Conservation (phyloP, 305 asterid genomes). For the Salvia sclarea region DNA sequence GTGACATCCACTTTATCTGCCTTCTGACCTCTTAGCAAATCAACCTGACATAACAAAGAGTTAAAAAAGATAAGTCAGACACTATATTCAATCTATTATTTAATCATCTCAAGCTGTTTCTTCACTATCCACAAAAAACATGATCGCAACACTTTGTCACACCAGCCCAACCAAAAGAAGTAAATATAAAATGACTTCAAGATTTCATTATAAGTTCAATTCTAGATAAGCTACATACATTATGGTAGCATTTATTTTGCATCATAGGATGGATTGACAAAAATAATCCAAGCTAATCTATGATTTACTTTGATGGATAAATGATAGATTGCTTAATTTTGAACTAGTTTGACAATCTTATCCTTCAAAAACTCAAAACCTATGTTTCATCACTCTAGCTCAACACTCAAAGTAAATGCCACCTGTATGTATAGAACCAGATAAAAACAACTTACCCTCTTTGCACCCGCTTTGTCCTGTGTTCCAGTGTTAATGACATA, state of each 20-base stretch:
- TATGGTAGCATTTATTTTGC: no score
- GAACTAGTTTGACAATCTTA: no score
- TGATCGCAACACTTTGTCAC: background rate
- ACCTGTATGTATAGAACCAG: background rate
- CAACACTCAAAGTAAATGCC: no score
- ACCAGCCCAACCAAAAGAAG: background rate
- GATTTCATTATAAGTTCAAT: background rate
- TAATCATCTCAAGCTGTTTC: constrained; percentile 9
- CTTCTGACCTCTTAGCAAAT: constrained; percentile 91
- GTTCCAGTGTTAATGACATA: constrained; percentile 82
- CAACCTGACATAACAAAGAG: constrained; percentile 58
- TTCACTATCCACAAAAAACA: background rate
- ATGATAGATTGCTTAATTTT: no score
- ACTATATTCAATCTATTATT: background rate
- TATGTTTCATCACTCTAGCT: no score
- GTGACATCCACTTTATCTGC: constrained; percentile 89
- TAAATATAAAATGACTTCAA: background rate
- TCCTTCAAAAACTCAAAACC: no score
- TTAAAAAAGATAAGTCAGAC: background rate
- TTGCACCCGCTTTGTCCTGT: constrained; percentile 89
- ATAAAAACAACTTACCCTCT: constrained; percentile 60
- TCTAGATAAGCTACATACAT: no score
- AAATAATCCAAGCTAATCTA: no score
- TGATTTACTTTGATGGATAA: no score
- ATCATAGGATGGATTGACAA: no score